Base-by-base conservation (phyloP, 164 flowering plant species). In the Dillenia suffruticosa region DNA sequence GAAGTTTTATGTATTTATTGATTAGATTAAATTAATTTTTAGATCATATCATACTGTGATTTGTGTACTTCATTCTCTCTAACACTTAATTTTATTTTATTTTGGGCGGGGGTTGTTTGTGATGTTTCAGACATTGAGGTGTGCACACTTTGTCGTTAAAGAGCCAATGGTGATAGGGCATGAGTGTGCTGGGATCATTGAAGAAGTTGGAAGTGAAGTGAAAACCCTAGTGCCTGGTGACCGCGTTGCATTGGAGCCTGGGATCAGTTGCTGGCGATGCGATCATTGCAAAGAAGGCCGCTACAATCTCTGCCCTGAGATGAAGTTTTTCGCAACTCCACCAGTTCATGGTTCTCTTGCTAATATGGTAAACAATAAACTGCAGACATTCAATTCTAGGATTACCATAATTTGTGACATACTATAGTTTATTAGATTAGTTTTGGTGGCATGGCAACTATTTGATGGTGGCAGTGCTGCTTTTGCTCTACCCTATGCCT, bases 111-210 rank as follows among this genome's bases (percentile, higher is more conserved):
- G 51, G 43, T 43, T 45, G 52, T 24, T 45, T 62, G 58, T 15
- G 43, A 44, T 54, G 19, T 67, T 52, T 44, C 83, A 95, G 97
- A 72, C 72, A 10, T 11, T 95, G 81, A 73, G 66, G 56, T 81
- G 83, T 53, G 99, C 85, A 14, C 67, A 84, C 74, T 92, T 81
- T 70, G 57, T 85, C 4, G 97, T 89, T 48, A 77, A 84, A 73
- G 90, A 89, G 65, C 97, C 99, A 0, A 92, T 95, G 96, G 99
- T 95, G 46, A 95, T 95, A 63, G 99, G 99, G 44, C 99, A 94
- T 65, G 99, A 94, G 66, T 91, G 96, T 71, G 97, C 96, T 57
- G 97, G 99, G 58, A 66, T 91, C 48, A 72, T 95, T 43, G 97
- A 85, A 63, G 94, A 88, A 80, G 86, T 88, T 58, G 97, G 99